phyloP scores from a whole-genome alignment of 73 alveolate genomes.

The Paramecium bursaria region DNA sequence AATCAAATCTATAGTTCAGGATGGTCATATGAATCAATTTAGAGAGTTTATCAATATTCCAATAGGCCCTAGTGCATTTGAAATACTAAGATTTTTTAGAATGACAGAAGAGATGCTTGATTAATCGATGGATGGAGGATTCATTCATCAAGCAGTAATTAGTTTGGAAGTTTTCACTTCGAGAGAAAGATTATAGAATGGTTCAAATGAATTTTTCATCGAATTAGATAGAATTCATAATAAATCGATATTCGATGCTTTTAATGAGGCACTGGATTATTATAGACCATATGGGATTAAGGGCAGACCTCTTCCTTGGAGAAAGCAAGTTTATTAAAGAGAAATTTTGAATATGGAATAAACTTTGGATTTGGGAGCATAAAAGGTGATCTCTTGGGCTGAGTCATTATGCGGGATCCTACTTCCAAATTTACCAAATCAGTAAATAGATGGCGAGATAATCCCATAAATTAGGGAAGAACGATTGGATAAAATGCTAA shows the following conservation, averaged over 20 bases:
- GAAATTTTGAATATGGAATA: conserved; percentile 11
- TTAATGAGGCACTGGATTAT: conserved; percentile 88
- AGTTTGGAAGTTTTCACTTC: conserved; percentile 51
- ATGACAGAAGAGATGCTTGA: conserved; percentile 67
- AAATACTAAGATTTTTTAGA: conserved; percentile 62
- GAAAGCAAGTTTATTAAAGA: conserved; percentile 56
- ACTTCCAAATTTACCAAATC: conserved; percentile 39
- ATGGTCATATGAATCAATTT: conserved; percentile 16
- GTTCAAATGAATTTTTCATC: conserved; percentile 27
- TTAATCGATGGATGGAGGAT: conserved; percentile 58
- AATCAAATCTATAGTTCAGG: conserved; percentile 35
- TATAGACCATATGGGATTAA: conserved; percentile 85
- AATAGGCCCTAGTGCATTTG: conserved; percentile 65
- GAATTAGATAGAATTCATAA: conserved; percentile 66
- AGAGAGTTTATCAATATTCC: conserved; percentile 28
- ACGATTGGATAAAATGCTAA: conserved; percentile 68
- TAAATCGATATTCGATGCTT: conserved; percentile 79
- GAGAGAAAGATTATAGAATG: conserved; percentile 46
- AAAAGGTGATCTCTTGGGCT: conserved; percentile 58
- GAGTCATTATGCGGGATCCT: conserved; percentile 65
- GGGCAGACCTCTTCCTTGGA: conserved; percentile 93
- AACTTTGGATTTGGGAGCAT: conserved; percentile 15
- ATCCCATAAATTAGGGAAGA: conserved; percentile 69
- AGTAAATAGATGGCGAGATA: conserved; percentile 58
- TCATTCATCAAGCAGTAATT: conserved; percentile 62